phyloP scores from a whole-genome alignment of 176 grass and related monocot species.

The Dactylis glomerata region DNA sequence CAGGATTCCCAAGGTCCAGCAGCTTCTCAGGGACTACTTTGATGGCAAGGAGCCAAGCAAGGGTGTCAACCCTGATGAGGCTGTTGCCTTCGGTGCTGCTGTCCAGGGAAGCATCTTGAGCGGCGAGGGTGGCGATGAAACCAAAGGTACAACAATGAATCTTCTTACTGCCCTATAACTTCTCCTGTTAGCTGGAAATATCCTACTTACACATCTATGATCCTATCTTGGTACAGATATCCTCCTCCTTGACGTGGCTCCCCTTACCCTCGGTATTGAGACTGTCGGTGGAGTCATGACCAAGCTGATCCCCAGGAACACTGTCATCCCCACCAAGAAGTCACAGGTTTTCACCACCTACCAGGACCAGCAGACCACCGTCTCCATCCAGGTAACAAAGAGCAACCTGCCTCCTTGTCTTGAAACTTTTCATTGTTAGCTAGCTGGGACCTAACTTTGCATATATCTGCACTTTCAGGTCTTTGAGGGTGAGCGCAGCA shows the following conservation, averaged over 20 bases:
- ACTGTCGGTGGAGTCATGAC: conserved; percentile 74
- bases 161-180: not conserved
- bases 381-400: conserved; percentile 58
- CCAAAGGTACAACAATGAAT: conserved; percentile 36
- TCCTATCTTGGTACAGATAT: conserved; percentile 44
- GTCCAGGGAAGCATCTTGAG: conserved; percentile 78
- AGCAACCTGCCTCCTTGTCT: not conserved
- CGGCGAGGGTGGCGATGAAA: conserved; percentile 61
- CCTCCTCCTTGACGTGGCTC: conserved; percentile 70
- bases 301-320: conserved; percentile 74
- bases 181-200: not conserved
- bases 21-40: conserved; percentile 70
- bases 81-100: conserved; percentile 66
- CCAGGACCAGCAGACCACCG: conserved; percentile 70
- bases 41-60: conserved; percentile 70
- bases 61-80: conserved; percentile 69
- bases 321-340: conserved; percentile 69
- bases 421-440: not conserved
- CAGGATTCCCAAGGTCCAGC: conserved; percentile 78
- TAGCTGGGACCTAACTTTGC: not conserved
- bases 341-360: conserved; percentile 75
- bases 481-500: conserved; percentile 73
- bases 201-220: not conserved
- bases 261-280: conserved; percentile 58
- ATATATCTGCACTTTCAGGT: conserved; percentile 34